Evolutionary conservation across 805 yeast species (phyloP), one percentile per base, ranked within the genome.

Genomic region (Dipodascus albidus): DNA sequence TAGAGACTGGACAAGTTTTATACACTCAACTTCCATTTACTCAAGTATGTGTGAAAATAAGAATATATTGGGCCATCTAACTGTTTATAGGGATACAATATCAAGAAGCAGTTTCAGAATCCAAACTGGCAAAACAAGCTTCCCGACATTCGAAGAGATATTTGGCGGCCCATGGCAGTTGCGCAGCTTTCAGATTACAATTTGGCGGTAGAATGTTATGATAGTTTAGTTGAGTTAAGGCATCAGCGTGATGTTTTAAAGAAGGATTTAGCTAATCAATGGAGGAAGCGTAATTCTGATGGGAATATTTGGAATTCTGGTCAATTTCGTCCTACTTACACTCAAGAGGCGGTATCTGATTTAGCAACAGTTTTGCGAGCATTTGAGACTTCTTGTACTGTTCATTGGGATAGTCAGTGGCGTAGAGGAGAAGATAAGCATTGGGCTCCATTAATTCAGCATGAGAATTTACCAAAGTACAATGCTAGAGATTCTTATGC

Each of bases 261-360:
- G 57, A 67, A 68, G 51, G 70, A 72, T 38, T 80, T 79, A 61
- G 87, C 91, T 23, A 77, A 79, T 62, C 71, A 74, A 48, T 71
- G 84, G 75, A 77, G 96, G 62, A 81, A 80, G 63, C 80, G 85
- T 64, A 80, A 85, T 64, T 78, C 75, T 48, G 86, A 80, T 54
- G 93, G 95, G 1, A 83, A 86, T 69, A 80, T 83, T 50, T 89
- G 96, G 96, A 83, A 74, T 66, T 79, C 84, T 54, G 91, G 87
- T 49, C 95, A 87, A 69, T 91, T 78, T 72, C 79, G 96, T 64
- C 97, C 97, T 23, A 82, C 93, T 0, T 87, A 83, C 69, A 75
- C 95, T 11, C 96, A 87, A 67, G 97, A 90, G 67, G 85, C 96
- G 1, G 88, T 87, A 24, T 87, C 96, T 3, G 98, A 90, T 69